Base-by-base conservation (phyloP, 768 basidiomycete genomes). In the Phlebiopsis flavidoalba region DNA sequence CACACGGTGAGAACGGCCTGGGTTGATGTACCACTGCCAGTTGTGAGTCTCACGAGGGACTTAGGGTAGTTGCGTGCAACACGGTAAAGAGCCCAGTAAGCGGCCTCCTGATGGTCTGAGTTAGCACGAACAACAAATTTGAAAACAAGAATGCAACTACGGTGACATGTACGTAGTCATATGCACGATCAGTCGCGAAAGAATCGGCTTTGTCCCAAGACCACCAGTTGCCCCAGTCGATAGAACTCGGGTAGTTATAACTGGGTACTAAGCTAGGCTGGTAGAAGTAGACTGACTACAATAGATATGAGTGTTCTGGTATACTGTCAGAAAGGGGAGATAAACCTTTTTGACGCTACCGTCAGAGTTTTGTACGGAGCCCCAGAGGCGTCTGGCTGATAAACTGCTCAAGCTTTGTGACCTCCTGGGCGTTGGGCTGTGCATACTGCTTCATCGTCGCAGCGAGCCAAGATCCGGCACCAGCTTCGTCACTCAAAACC, bases 1-100 rank as follows among this genome's bases (percentile, higher is more conserved):
- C 62, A n/a, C 10, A 83, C 72, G 0, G 83, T 84, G 19, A 74
- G 60, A 6, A 83, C 80, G 0, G 82, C 81, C 65, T 83, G 80
- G n/a, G 57, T 81, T 80, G 58, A 84, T 64, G 62, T 84, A 84
- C 81, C 81, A 84, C 57, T 81, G 75, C 83, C 83, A 84, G 5
- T 74, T 75, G 53, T 80, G 78, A 5, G 69, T 70, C 53, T 77
- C 14, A 79, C 76, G 6, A 84, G 77, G 19, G 71, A 62, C 26
- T n/a, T n/a, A 1, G 83, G 83, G 62, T 84, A 83, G 65, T 84
- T 83, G 19, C 83, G 76, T 5, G 81, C 82, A 12, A 83, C 82
- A 47, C 83, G 80, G 61, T 83, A 84, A 21, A 83, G 67, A 0
- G 82, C 76, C 82, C 82, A 84, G 62, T 84, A 83, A 0, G 82